A percentile compares a stretch with the other conserved stretches of the same genome.
phyloP scores from a whole-genome alignment of 208 protist species.

The Angomonas ambiguus region DNA sequence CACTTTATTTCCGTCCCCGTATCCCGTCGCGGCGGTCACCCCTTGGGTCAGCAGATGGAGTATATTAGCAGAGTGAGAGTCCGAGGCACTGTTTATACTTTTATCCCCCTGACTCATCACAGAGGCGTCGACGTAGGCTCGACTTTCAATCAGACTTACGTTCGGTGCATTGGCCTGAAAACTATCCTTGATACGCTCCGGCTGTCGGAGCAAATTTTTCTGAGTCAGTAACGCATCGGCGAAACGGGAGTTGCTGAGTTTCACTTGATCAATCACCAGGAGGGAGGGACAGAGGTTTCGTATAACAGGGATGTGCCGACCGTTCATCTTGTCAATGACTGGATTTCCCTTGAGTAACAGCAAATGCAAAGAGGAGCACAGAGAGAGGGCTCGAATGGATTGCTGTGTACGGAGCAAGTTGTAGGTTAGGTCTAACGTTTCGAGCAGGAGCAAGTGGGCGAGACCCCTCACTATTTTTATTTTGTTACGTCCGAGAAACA shows the following conservation, averaged over 20 bases:
- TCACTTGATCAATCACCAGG: slow-evolving; percentile 56
- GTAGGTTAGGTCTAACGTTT: slow-evolving; percentile 82
- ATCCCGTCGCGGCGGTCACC: slow-evolving; percentile 46
- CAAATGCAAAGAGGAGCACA: slow-evolving; percentile 54
- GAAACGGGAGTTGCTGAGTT: slow-evolving; percentile 40
- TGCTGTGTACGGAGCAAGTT: slow-evolving; percentile 54
- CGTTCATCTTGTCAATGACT: slow-evolving; percentile 31
- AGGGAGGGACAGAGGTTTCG: slow-evolving; percentile 84
- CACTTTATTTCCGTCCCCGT: slow-evolving; percentile 36
- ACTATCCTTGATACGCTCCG: slow-evolving; percentile 20
- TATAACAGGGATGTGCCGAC: slow-evolving; percentile 38
- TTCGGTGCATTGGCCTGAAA: neutral
- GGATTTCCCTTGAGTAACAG: slow-evolving; percentile 77
- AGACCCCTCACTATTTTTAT: slow-evolving; percentile 59
- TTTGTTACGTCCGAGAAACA: slow-evolving; percentile 82
- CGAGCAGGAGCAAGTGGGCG: slow-evolving; percentile 70
- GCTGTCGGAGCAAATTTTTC: slow-evolving; percentile 24
- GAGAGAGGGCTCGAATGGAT: slow-evolving; percentile 64
- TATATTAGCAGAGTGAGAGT: slow-evolving; percentile 34
- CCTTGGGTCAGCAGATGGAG: slow-evolving; percentile 71
- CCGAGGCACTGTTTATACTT: slow-evolving; percentile 4
- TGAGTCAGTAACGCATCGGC: slow-evolving; percentile 30
- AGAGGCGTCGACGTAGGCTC: neutral
- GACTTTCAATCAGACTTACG: slow-evolving; percentile 10
- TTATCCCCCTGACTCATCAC: neutral